A percentile compares a stretch with the other conserved stretches of the same genome.
Evolutionary conservation across 192 early-diverging fungal genomes (phyloP).

Genomic region (Coemansia erecta): DNA sequence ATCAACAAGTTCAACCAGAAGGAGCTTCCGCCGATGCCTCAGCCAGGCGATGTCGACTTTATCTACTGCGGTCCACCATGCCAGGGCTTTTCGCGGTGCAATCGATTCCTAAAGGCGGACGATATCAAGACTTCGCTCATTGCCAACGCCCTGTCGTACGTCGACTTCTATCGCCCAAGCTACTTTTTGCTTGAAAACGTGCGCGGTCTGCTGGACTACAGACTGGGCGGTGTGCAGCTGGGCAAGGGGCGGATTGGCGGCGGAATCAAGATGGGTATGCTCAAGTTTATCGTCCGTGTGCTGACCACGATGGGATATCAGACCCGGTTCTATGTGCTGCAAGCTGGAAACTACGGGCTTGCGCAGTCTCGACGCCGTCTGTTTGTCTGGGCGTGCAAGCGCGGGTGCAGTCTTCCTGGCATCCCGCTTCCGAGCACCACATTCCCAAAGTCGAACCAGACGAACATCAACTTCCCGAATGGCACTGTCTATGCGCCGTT

Average conservation of each 20-base stretch:
- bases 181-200: slow-evolving; percentile 74
- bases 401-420: slow-evolving; percentile 54
- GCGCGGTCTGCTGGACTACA: slow-evolving; percentile 57
- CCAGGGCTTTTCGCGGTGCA: slow-evolving; percentile 67
- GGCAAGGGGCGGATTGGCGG: slow-evolving; percentile 53
- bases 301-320: slow-evolving; percentile 69
- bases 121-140: slow-evolving; percentile 68
- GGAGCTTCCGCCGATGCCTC: slow-evolving; percentile 56
- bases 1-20: slow-evolving; percentile 44
- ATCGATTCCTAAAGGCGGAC: slow-evolving; percentile 60
- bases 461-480: slow-evolving; percentile 49
- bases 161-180: slow-evolving; percentile 65
- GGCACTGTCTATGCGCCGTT: slow-evolving; percentile 45
- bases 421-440: slow-evolving; percentile 60
- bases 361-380: slow-evolving; percentile 65
- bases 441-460: slow-evolving; percentile 46
- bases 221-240: slow-evolving; percentile 59
- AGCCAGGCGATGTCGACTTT: slow-evolving; percentile 63
- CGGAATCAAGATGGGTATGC: slow-evolving; percentile 61
- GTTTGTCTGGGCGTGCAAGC: slow-evolving; percentile 64
- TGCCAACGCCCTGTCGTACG: slow-evolving; percentile 63
- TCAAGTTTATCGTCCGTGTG: slow-evolving; percentile 66
- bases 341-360: slow-evolving; percentile 63
- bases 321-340: slow-evolving; percentile 60
- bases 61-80: slow-evolving; percentile 76